Conservation (phyloP, 495 filamentous ascomycete species). For the Hyaloscypha bicolor region DNA sequence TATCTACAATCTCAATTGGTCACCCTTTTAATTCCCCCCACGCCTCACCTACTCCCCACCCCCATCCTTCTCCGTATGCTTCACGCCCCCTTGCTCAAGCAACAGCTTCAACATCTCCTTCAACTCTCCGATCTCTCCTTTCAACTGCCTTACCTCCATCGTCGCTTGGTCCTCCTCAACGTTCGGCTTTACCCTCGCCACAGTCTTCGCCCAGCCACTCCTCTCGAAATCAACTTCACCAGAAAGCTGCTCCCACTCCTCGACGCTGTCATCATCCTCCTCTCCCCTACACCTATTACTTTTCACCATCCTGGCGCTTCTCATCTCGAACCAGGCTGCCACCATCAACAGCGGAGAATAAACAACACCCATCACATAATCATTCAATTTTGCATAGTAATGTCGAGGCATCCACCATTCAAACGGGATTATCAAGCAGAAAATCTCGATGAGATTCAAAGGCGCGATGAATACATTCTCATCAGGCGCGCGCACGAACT, state of each 20-base stretch:
- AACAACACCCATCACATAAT: slow-evolving; percentile 80
- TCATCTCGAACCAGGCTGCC: slow-evolving; percentile 74
- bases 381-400: slow-evolving; percentile 77
- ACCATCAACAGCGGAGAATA: slow-evolving; percentile 85
- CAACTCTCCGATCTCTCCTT: slow-evolving; percentile 67
- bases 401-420: slow-evolving; percentile 89
- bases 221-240: slow-evolving; percentile 73
- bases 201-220: slow-evolving; percentile 79
- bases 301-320: slow-evolving; percentile 65
- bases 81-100: slow-evolving; percentile 4
- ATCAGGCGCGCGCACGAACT: slow-evolving; percentile 94
- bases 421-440: slow-evolving; percentile 76
- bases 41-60: background rate
- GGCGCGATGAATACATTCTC: slow-evolving; percentile 98
- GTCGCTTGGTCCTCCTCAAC: slow-evolving; percentile 71
- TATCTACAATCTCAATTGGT: too few species aligned
- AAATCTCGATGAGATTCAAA: slow-evolving; percentile 90
- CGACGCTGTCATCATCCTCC: slow-evolving; percentile 82
- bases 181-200: slow-evolving; percentile 73
- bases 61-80: background rate
- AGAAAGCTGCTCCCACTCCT: slow-evolving; percentile 91
- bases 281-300: slow-evolving; percentile 78
- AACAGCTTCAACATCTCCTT: slow-evolving; percentile 55
- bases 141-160: slow-evolving; percentile 67
- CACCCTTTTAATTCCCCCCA: background rate